Conservation (phyloP, 1,139 yeast species). For the Zygosaccharomyces sapae region DNA sequence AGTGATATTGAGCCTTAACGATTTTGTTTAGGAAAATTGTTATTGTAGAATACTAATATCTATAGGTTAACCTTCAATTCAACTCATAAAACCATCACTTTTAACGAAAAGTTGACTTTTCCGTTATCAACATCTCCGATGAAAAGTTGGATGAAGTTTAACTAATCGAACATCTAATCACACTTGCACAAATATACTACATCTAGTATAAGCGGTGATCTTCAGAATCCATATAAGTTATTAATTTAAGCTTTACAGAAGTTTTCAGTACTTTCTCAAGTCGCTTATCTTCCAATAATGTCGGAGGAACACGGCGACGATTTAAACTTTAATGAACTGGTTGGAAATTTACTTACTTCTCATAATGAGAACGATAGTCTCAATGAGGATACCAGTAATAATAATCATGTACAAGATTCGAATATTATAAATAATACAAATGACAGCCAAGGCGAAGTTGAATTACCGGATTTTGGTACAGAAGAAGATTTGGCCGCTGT, state of each 20-base stretch:
- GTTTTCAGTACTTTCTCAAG: not conserved
- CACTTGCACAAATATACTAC: no score
- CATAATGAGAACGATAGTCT: constrained; percentile 22
- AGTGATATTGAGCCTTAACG: no score
- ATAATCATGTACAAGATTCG: constrained; percentile 11
- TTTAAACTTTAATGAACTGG: constrained; percentile 33
- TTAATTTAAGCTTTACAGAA: not conserved
- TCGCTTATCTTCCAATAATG: constrained; percentile 11
- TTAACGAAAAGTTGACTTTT: not conserved
- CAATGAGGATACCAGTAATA: constrained; percentile 12
- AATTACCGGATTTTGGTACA: constrained; percentile 21
- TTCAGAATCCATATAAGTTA: not conserved
- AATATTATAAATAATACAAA: constrained; percentile 4
- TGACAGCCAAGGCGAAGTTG: constrained; percentile 12
- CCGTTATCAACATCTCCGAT: no score
- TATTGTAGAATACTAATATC: constrained; percentile 2
- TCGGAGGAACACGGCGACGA: constrained; percentile 29
- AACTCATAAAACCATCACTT: not conserved
- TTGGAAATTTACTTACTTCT: constrained; percentile 31
- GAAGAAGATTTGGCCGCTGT: constrained; percentile 28
- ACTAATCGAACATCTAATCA: no score
- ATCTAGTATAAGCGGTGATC: no score
- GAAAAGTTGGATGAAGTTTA: no score
- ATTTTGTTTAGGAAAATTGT: not conserved
- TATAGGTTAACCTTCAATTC: not conserved